Evolutionary conservation across 2,329 filamentous ascomycete genomes (phyloP), one percentile per base, ranked within the genome.

Genomic region (Lasiodiplodia hormozganensis): DNA sequence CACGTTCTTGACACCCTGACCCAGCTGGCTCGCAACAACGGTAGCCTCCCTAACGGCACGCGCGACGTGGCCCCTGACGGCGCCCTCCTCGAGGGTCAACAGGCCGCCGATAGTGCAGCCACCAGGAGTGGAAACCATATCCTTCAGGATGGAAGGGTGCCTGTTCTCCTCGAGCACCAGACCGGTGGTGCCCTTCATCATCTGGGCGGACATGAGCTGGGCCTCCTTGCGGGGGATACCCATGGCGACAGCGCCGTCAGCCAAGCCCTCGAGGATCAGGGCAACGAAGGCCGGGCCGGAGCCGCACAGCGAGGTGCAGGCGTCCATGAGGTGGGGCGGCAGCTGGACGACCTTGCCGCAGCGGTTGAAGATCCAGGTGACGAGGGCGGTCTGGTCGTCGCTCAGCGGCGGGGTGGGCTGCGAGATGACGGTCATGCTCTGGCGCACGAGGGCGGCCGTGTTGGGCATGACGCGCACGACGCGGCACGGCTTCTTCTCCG

Each of bases 381-480:
- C 86, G 12, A 94, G 84, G 21, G 75, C 69, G 75, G 86, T 82
- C 36, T 85, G 85, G 21, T 83, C 80, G 1, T 83, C 76, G 5
- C 85, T 82, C 16, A 92, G 82, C 3, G 89, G 85, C 10, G 89
- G 87, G 10, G 82, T 83, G 7, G 85, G 84, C 0, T 85, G 88
- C 58, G 88, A 89, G 72, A 97, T 90, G 66, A 96, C 84, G 10
- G 83, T 95, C 92, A 96, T 96, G 73, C 88, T 90, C 79, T 96
- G 90, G 57, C 92, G 83, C 69, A 96, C 90, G 60, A 92, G 85
- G 31, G 90, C 89, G 12, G 93, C 92, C 0, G 92, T 94, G 82
- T 96, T 96, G 73, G 93, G 93, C 88, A 96, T 93, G 67, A 91
- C 92, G 38, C 93, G 86, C 4, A 96, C 89, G 54, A 96, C 85